These are phyloP conservation scores for Patellifolia procumbens DNA, from an alignment of 179 eudicot genomes.

Conservation along the genomic window DNA sequence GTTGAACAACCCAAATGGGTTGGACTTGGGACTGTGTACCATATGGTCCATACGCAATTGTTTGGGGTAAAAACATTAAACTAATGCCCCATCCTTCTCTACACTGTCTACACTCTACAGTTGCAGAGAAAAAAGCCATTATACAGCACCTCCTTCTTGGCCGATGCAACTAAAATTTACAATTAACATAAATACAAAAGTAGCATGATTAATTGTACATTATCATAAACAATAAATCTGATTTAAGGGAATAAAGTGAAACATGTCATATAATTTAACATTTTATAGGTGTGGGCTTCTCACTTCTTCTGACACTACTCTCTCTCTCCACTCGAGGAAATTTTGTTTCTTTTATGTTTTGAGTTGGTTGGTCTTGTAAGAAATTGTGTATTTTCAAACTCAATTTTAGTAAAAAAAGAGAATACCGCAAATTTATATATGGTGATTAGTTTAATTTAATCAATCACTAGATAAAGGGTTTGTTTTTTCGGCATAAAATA, in stretches of 20 bases:
- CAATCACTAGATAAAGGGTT: too few relatives aligned
- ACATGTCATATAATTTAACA: constrained; percentile 21
- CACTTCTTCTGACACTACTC: constrained; percentile 8
- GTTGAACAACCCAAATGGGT: constrained; percentile 8
- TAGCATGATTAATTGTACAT: not conserved
- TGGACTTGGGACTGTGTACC: not conserved
- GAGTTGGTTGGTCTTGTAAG: too few relatives aligned
- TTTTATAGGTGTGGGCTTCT: not conserved
- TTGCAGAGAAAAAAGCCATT: constrained; percentile 14
- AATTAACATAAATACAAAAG: not conserved
- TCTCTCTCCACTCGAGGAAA: constrained; percentile 12
- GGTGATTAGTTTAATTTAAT: too few relatives aligned
- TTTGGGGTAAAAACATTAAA: not conserved
- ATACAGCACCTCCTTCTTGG: constrained; percentile 22
- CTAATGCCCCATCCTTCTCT: not conserved
- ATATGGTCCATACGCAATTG: not conserved
- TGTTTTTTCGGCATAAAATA: too few relatives aligned
- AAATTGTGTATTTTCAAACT: too few relatives aligned
- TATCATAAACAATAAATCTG: constrained; percentile 8
- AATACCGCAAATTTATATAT: too few relatives aligned
- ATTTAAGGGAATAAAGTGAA: constrained; percentile 28
- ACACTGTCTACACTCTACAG: too few relatives aligned
- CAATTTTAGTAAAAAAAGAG: too few relatives aligned
- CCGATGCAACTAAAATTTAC: constrained; percentile 1
- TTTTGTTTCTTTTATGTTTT: constrained; percentile 20